Evolutionary conservation across 352 stramenopile genomes (phyloP).

Genomic region (Vaucheria bursata): DNA sequence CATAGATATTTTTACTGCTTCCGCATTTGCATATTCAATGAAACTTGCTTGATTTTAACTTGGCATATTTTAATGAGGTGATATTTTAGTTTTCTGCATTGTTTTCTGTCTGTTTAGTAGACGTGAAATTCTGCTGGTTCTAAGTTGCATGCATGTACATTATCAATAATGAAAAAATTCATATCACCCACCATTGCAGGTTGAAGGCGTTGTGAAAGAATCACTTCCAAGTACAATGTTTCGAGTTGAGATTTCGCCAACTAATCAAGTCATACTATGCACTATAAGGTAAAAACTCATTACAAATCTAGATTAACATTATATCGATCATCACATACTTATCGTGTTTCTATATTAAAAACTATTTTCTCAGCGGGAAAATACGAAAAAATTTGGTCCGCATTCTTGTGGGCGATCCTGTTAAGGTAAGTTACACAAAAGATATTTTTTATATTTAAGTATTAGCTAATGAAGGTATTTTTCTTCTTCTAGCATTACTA

Average conservation of each 20-base stretch:
- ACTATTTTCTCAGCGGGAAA: constrained; percentile 54
- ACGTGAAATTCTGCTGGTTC: too few species aligned
- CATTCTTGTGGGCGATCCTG: constrained; percentile 67
- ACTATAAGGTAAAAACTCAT: constrained; percentile 45
- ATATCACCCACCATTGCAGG: too few species aligned
- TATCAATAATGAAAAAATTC: too few species aligned
- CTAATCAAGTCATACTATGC: constrained; percentile 47
- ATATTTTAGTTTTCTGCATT: too few species aligned
- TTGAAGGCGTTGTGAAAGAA: constrained; percentile 65
- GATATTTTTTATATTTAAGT: neutral
- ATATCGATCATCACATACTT: neutral
- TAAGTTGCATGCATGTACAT: too few species aligned
- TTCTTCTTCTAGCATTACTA: too few species aligned
- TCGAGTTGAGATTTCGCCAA: constrained; percentile 46
- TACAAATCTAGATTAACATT: neutral
- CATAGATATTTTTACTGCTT: too few species aligned
- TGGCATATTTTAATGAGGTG: too few species aligned
- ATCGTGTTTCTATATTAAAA: neutral
- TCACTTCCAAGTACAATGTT: constrained; percentile 62
- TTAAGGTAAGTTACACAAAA: constrained; percentile 46
- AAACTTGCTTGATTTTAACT: too few species aligned
- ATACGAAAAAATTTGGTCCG: constrained; percentile 74
- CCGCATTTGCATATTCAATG: too few species aligned
- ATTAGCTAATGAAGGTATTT: too few species aligned
- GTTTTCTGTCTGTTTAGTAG: too few species aligned